Evolutionary conservation across 108 stramenopile species (phyloP).

Genomic region (Skeletonema menzelii): DNA sequence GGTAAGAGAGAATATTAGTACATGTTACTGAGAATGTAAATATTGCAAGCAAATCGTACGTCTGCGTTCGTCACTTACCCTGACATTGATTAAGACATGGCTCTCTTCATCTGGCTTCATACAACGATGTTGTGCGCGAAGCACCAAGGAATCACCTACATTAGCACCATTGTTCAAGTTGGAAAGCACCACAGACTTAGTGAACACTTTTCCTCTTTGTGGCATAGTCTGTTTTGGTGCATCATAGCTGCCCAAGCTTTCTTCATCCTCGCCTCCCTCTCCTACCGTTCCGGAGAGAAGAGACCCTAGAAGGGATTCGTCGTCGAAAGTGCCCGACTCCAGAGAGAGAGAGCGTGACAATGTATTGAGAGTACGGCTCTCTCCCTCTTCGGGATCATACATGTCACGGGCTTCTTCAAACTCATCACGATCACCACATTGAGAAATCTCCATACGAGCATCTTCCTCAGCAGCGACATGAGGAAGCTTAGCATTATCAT

Average conservation of each 20-base stretch:
- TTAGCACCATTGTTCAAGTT: slow-evolving; percentile 7
- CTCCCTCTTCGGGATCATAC: neutral
- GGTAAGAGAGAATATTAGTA: neutral
- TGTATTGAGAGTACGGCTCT: neutral
- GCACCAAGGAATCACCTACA: slow-evolving; percentile 17
- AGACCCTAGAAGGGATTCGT: neutral
- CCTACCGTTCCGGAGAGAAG: neutral
- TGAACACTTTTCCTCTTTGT: neutral
- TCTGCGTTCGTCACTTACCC: slow-evolving; percentile 20
- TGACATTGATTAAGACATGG: slow-evolving; percentile 58
- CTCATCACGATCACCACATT: neutral
- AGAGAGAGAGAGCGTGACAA: neutral
- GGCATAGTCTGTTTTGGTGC: neutral
- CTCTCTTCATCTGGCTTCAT: slow-evolving; percentile 35
- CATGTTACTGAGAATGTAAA: neutral
- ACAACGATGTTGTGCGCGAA: slow-evolving; percentile 43
- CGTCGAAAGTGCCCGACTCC: neutral
- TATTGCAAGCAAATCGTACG: neutral
- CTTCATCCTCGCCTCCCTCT: no score
- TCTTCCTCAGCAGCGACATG: neutral
- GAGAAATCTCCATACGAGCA: neutral
- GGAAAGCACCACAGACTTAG: slow-evolving; percentile 41
- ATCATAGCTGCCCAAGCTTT: neutral
- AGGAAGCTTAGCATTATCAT: neutral
- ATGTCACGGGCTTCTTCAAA: neutral